Evolutionary conservation across 106 monocot species (phyloP), one percentile per base, ranked within the genome.

Genomic region (Allium cepa): DNA sequence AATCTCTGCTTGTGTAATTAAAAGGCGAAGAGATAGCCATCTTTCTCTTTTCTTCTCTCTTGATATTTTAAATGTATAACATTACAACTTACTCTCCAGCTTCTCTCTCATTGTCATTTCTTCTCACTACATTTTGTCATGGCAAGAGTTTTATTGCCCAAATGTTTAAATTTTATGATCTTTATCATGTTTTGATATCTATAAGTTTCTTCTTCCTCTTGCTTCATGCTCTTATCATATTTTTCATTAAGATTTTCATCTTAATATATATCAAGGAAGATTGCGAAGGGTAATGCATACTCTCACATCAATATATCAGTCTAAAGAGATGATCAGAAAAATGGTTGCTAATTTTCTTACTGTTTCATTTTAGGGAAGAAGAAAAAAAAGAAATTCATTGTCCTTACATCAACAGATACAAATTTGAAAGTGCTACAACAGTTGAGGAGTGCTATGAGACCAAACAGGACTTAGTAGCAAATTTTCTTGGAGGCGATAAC

Each of bases 231-330:
- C 52, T 64, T 26, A 72, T 69, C 69, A 61, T 86, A 70, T 72
- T 91, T 67, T 75, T 96, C 68, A 12, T 59, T 67, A 87, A 83
- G 72, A 64, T 94, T 75, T 77, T 88, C 79, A 72, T 62, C 27
- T 72, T 73, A 49, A 76, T 85, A 62, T 50, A 55, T 50, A 47
- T 15, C 51, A 62, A 68, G 71, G 17, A 53, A 26, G 57, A 28
- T 49, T 53, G 61, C 17, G 62, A 69, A 74, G 53, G 69, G 66
- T 82, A 64, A 15, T 7, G 7, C 50, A 8, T 8, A 16, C 18
- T 59, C 28, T 55, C 50, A 3, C 36, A 36, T 36, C 36, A 36
- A 5, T 36, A 36, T 36, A 36, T 36, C 22, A 22, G 36, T 36
- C 36, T 36, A 36, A 36, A 36, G 36, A 36, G 36, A 36, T 5